Evolutionary conservation across 1,284 basidiomycete genomes (phyloP).

Genomic region (Lentinula novae-zelandiae): DNA sequence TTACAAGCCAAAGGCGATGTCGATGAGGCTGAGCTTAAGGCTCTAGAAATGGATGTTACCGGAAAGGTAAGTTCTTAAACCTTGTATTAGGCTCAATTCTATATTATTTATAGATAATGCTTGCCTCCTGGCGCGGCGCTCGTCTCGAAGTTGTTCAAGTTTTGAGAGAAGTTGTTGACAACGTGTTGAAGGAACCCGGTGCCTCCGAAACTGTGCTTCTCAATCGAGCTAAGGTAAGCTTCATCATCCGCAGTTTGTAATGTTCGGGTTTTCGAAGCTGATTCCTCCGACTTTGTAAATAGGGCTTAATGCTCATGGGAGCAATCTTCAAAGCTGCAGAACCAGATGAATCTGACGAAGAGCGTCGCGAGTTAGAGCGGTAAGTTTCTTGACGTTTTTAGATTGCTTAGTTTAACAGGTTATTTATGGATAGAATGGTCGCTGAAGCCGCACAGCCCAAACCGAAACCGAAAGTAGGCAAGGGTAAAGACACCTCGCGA

Average conservation of each 20-base stretch:
- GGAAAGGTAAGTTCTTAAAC: conserved; percentile 59
- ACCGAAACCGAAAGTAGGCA: conserved; percentile 46
- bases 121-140: conserved; percentile 94
- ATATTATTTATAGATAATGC: conserved; percentile 60
- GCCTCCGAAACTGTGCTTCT: conserved; percentile 67
- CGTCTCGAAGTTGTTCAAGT: conserved; percentile 90
- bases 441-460: conserved; percentile 68
- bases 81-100: conserved; percentile 1
- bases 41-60: conserved; percentile 91
- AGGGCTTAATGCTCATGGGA: conserved; percentile 82
- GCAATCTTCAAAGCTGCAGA: conserved; percentile 81
- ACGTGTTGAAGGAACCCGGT: conserved; percentile 74
- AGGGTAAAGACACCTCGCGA: conserved; percentile 31
- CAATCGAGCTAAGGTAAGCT: conserved; percentile 76
- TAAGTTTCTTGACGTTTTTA: conserved; percentile 25
- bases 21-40: conserved; percentile 78
- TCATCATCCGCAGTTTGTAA: too few relatives aligned
- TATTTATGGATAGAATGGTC: conserved; percentile 47
- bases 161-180: conserved; percentile 74
- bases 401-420: background rate
- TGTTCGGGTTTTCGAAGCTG: background rate
- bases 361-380: conserved; percentile 90
- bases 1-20: conserved; percentile 86
- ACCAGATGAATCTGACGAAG: conserved; percentile 88
- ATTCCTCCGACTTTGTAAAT: background rate